phyloP scores from a whole-genome alignment of 1,284 basidiomycete genomes.

The Pseudozyma pruni region DNA sequence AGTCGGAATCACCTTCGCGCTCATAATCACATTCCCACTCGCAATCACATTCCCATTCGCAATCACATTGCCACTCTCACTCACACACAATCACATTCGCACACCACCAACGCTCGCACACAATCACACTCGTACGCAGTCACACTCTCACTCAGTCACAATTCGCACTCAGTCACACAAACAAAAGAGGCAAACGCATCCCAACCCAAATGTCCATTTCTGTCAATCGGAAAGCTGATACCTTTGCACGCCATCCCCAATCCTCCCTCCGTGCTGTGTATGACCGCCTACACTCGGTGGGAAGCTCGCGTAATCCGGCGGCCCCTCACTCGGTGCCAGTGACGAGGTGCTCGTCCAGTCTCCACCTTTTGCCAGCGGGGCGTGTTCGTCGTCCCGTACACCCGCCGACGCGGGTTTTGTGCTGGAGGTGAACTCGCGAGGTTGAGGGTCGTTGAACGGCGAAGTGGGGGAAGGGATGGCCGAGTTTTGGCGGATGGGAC shows the following conservation, averaged over 20 bases:
- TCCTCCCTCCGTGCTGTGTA: background rate
- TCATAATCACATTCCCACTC: no score
- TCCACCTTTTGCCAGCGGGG: conserved; percentile 11
- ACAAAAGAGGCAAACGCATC: no score
- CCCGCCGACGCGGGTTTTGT: background rate
- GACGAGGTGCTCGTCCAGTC: conserved; percentile 12
- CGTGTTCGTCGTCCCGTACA: background rate
- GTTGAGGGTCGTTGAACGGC: conserved; percentile 22
- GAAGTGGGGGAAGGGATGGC: conserved; percentile 7
- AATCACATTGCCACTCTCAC: no score
- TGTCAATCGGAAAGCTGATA: conserved; percentile 30
- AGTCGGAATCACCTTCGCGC: no score
- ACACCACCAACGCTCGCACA: no score
- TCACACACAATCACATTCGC: no score
- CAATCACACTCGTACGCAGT: no score
- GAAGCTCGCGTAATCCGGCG: conserved; percentile 19
- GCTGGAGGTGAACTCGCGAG: background rate
- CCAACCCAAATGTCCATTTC: no score
- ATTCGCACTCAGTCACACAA: no score
- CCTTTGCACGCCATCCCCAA: conserved; percentile 18
- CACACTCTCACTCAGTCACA: no score
- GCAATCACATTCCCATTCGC: no score
- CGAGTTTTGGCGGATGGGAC: conserved; percentile 18
- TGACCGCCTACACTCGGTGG: background rate
- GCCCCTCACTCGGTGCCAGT: conserved; percentile 10